These are phyloP conservation scores for Fusarium sp. DNA, from an alignment of 2,329 filamentous ascomycete genomes.

Conservation along the genomic window DNA sequence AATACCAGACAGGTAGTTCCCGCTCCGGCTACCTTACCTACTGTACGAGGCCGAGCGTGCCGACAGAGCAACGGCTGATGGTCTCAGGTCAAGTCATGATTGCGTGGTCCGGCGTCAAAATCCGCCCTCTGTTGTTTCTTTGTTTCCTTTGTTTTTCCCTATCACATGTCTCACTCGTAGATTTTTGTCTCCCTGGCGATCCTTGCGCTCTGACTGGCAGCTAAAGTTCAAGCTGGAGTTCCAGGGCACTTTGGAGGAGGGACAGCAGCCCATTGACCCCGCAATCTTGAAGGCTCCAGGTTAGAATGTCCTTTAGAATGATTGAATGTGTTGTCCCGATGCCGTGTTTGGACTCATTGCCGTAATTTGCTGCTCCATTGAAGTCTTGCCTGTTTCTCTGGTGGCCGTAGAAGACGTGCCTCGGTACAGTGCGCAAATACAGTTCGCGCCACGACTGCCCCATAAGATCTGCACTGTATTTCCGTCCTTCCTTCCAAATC, in stretches of 20 bases:
- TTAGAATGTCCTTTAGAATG: neutral
- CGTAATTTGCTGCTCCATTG: neutral
- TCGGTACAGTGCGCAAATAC: constrained; percentile 16
- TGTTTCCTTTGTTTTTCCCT: constrained; percentile 6
- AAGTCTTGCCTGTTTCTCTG: neutral
- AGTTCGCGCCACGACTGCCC: neutral
- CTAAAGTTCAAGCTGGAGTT: neutral
- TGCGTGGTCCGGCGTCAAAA: neutral
- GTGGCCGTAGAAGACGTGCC: neutral
- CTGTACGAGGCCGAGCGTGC: constrained; percentile 13
- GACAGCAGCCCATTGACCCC: neutral
- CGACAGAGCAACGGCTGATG: neutral
- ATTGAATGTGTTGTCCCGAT: neutral
- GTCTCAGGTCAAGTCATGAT: constrained; percentile 3
- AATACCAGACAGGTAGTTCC: neutral
- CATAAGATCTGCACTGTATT: constrained; percentile 13
- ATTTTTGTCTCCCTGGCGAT: constrained; percentile 11
- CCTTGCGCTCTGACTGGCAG: neutral
- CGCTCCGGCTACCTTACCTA: neutral
- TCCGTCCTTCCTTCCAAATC: constrained; percentile 23
- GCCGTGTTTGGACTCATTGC: neutral
- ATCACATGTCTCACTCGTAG: constrained; percentile 14
- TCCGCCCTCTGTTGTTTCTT: constrained; percentile 16
- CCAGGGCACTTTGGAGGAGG: neutral
- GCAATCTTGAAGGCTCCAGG: neutral